Evolutionary conservation across 1,284 basidiomycete species (phyloP).

Genomic region (Meira nashicola): DNA sequence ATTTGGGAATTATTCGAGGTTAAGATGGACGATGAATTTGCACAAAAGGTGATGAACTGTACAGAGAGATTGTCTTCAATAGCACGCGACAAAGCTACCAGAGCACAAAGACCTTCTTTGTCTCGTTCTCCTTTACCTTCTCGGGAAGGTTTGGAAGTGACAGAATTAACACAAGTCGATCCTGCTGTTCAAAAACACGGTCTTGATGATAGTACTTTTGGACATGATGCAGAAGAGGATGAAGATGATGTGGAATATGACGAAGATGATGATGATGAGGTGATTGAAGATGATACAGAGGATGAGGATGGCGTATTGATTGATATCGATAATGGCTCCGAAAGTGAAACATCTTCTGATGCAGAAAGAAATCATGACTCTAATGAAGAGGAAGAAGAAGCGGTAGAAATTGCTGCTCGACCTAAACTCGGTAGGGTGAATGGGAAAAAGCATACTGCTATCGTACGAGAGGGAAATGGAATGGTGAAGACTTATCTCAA

Average conservation of each 20-base stretch:
- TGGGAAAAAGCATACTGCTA: constrained; percentile 39
- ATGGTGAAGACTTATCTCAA: too few relatives aligned
- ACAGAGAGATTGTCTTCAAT: background rate
- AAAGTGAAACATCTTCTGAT: constrained; percentile 2
- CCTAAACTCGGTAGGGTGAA: constrained; percentile 22
- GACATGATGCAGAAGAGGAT: constrained; percentile 16
- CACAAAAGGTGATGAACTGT: constrained; percentile 14
- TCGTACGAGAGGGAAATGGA: constrained; percentile 20
- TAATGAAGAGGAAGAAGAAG: background rate
- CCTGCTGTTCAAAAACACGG: background rate
- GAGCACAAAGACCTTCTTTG: background rate
- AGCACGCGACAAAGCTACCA: background rate
- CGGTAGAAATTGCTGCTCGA: background rate
- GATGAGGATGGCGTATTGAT: constrained; percentile 2
- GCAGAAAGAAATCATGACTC: background rate
- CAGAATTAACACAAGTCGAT: background rate
- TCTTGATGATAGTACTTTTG: constrained; percentile 10
- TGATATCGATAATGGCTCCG: background rate
- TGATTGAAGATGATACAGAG: background rate
- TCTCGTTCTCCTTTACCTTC: background rate
- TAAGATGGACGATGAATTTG: constrained; percentile 26
- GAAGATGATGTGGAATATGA: constrained; percentile 7
- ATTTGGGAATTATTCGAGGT: constrained; percentile 84
- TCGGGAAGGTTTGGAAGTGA: background rate
- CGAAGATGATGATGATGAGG: background rate